Evolutionary conservation across 768 basidiomycete genomes (phyloP).

Genomic region (Dendrothele bispora): DNA sequence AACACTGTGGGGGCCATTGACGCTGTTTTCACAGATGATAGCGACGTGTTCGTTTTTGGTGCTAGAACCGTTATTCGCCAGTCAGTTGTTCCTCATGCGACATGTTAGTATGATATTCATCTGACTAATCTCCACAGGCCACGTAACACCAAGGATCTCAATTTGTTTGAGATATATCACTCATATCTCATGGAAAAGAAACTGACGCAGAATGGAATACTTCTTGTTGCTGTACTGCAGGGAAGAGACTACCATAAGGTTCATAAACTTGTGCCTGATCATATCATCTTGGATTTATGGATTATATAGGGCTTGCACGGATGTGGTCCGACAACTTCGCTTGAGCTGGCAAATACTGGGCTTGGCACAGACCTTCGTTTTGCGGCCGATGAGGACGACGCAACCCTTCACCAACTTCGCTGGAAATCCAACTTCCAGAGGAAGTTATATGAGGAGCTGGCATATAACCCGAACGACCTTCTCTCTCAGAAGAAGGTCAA

Average conservation of each 20-base stretch:
- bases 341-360: slow-evolving; percentile 78
- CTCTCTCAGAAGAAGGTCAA: slow-evolving; percentile 64
- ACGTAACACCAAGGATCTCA: too few relatives aligned
- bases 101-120: too few relatives aligned
- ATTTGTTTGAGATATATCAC: too few relatives aligned
- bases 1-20: slow-evolving; percentile 83
- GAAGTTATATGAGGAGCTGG: slow-evolving; percentile 66
- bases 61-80: slow-evolving; percentile 83
- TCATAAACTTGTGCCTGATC: slow-evolving; percentile 48
- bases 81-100: slow-evolving; percentile 43
- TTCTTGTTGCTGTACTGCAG: too few relatives aligned
- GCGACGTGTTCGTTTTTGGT: slow-evolving; percentile 90
- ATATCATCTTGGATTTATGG: slow-evolving; percentile 83
- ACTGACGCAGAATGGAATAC: too few relatives aligned
- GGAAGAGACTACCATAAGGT: too few relatives aligned
- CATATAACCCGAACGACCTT: slow-evolving; percentile 63
- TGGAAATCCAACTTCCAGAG: too few relatives aligned
- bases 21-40: slow-evolving; percentile 88
- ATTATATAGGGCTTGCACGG: slow-evolving; percentile 77
- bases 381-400: slow-evolving; percentile 31
- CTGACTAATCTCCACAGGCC: too few relatives aligned
- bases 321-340: slow-evolving; percentile 71
- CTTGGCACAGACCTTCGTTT: slow-evolving; percentile 70
- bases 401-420: too few relatives aligned
- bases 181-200: too few relatives aligned